A percentile compares a stretch with the other conserved stretches of the same genome.
phyloP scores from a whole-genome alignment of 2,329 filamentous ascomycete species.

The Pseudogymnoascus sp. region DNA sequence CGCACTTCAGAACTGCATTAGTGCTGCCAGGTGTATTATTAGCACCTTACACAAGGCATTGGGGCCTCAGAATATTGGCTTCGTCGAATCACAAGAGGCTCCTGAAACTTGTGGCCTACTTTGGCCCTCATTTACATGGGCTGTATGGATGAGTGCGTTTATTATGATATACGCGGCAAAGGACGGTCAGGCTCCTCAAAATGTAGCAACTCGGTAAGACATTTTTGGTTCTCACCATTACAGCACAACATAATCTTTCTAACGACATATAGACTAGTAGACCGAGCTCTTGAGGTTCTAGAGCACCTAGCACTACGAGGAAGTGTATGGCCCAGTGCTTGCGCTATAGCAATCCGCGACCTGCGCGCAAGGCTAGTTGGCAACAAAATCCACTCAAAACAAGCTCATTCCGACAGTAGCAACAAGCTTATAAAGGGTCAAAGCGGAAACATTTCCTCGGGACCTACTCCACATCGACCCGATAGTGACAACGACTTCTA shows the following conservation, averaged over 20 bases:
- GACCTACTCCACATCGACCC: neutral
- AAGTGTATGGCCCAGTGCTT: slow-evolving; percentile 33
- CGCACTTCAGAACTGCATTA: slow-evolving; percentile 40
- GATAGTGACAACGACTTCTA: neutral
- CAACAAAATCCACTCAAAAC: neutral
- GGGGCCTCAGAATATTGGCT: neutral
- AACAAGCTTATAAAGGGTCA: neutral
- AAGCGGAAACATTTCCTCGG: neutral
- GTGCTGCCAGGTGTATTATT: slow-evolving; percentile 37
- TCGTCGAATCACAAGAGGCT: neutral
- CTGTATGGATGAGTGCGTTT: slow-evolving; percentile 41
- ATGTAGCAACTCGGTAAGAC: slow-evolving; percentile 30
- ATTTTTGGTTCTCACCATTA: neutral
- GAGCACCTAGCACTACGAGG: slow-evolving; percentile 30
- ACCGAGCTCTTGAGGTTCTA: slow-evolving; percentile 25
- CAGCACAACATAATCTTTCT: slow-evolving; percentile 5
- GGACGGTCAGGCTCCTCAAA: slow-evolving; percentile 30
- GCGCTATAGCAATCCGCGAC: slow-evolving; percentile 32
- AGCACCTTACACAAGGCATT: slow-evolving; percentile 27
- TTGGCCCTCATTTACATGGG: slow-evolving; percentile 43
- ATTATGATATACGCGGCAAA: slow-evolving; percentile 40
- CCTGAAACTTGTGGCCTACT: slow-evolving; percentile 26
- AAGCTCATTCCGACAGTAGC: neutral
- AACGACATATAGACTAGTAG: slow-evolving; percentile 20
- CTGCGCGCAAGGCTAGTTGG: slow-evolving; percentile 19